Conservation (phyloP, 805 yeast species). For the Clavispora santaluciae region DNA sequence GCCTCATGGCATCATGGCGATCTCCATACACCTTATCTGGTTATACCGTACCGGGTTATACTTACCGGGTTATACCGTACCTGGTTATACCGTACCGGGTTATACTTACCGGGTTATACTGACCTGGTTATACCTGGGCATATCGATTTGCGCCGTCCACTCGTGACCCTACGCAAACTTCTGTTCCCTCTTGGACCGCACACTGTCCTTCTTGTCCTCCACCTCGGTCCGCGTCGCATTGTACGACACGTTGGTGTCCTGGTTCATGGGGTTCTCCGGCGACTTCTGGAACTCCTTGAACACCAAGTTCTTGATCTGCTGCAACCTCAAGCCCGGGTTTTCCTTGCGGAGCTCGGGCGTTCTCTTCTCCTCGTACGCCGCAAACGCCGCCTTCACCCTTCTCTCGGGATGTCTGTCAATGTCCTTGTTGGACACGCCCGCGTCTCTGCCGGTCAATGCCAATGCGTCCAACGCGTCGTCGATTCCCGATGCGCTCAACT, state of each 20-base stretch:
- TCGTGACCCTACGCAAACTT: constrained; percentile 16
- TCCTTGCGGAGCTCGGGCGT: constrained; percentile 71
- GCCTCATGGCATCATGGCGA: too few species aligned
- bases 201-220: constrained; percentile 39
- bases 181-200: constrained; percentile 47
- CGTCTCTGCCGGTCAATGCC: constrained; percentile 54
- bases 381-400: constrained; percentile 75
- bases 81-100: too few species aligned
- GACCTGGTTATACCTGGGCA: too few species aligned
- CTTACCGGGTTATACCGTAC: too few species aligned
- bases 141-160: too few species aligned
- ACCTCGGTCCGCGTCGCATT: constrained; percentile 59
- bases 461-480: constrained; percentile 78
- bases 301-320: constrained; percentile 69
- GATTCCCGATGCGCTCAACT: constrained; percentile 67
- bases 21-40: too few species aligned
- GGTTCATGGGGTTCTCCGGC: constrained; percentile 82
- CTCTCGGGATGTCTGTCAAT: constrained; percentile 87
- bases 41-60: too few species aligned
- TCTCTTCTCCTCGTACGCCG: constrained; percentile 66
- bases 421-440: constrained; percentile 54
- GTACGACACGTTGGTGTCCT: constrained; percentile 55
- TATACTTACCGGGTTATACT: too few species aligned
- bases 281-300: constrained; percentile 79
- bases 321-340: constrained; percentile 73